Conservation (phyloP, 225 moss, liverwort and hornwort genomes). For the Bryoerythrophyllum caledonicum region DNA sequence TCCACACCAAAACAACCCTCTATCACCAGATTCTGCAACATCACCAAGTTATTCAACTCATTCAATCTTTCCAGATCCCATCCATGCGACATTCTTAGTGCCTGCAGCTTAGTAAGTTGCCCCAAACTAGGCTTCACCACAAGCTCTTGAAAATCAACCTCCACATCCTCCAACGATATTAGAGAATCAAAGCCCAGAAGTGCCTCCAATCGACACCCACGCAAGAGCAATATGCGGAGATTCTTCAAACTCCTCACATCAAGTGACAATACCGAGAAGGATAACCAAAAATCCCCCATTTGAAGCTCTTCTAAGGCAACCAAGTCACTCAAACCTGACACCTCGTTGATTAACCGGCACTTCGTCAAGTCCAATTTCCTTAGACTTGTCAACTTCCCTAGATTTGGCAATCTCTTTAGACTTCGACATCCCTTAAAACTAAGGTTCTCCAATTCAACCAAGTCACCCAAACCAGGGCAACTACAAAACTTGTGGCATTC, state of each 20-base stretch:
- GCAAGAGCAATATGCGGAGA: neutral
- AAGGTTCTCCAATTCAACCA: neutral
- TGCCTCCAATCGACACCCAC: neutral
- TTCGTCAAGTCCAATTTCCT: neutral
- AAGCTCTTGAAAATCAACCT: neutral
- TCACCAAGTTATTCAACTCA: neutral
- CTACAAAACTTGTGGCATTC: neutral
- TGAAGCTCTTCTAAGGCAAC: neutral
- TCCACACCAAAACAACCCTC: neutral
- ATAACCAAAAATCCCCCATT: neutral
- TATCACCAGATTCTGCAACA: neutral
- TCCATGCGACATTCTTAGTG: neutral
- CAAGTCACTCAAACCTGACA: neutral
- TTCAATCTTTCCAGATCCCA: neutral
- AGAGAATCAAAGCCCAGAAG: neutral
- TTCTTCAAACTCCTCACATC: neutral
- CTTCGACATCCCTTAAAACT: neutral
- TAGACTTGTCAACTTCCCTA: too few species aligned
- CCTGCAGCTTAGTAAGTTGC: neutral
- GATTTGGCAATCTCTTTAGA: neutral
- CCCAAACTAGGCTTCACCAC: neutral
- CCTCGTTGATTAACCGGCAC: neutral
- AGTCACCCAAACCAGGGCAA: neutral
- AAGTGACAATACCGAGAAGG: too few species aligned
- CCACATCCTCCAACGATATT: neutral